Base-by-base conservation (phyloP, 768 basidiomycete species). In the Candolleomyces eurysporus region DNA sequence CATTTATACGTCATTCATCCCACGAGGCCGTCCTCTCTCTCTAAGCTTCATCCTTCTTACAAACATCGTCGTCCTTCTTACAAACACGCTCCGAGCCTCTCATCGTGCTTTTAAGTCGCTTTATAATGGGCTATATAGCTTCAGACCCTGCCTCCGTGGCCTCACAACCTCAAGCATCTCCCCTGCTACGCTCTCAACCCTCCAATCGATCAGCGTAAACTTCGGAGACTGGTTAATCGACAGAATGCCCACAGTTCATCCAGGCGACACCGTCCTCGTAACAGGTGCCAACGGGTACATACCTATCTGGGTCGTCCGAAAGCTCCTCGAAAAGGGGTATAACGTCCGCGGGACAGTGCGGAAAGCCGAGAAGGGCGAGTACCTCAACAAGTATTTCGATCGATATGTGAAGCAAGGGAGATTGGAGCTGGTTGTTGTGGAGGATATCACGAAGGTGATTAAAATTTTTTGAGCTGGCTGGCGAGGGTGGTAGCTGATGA, bases 261-360 rank as follows among this genome's bases (percentile, higher is more conserved):
- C 74, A n/a, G 68, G 68, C 3, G 64, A 61, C 14, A 74, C 72
- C 64, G 66, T 86, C 31, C 80, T 86, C 39, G 83, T 87, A 50
- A 76, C 84, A 0, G 86, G 85, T 17, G 84, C 84, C 13, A 86
- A 83, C 64, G 85, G 86, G 26, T 88, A 78, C 69, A 77, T 88
- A 55, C 86, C 84, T 17, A 72, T 77, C 5, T 88, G 87, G 84
- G 76, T 89, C 53, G 82, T 84, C 17, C 74, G 76, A 40, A 66
- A 64, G 8, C 76, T 90, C 14, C 80, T 92, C 13, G 82, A 88
- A 61, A 73, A 76, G 7, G 89, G 90, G 0, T 91, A 84, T 67
- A 62, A 75, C 5, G 85, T 89, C 26, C 82, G 88, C 7, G 89
- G 86, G 0, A 86, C 89, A 0, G 89, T 89, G 6, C 83, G 92